A percentile compares a stretch with the other conserved stretches of the same genome.
These are phyloP conservation scores for Neurospora sp. DNA, from an alignment of 495 filamentous ascomycete species.

Conservation along the genomic window DNA sequence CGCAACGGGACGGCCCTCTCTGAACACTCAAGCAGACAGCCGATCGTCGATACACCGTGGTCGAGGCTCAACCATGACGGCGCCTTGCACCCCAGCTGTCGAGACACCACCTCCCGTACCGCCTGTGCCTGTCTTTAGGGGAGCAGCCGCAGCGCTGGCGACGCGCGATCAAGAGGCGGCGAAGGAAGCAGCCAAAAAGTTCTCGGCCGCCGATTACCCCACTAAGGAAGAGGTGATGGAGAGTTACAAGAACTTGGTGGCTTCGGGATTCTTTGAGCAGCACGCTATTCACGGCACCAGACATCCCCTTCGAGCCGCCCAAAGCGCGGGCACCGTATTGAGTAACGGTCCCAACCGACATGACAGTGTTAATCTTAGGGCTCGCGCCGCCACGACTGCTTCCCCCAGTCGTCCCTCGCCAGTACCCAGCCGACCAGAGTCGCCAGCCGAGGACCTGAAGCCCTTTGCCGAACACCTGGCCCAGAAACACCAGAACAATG, in stretches of 20 bases:
- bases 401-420: conserved; percentile 1
- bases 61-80: background rate
- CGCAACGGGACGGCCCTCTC: background rate
- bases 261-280: conserved; percentile 36
- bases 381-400: conserved; percentile 1
- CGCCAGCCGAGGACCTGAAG: background rate
- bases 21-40: background rate
- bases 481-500: conserved; percentile 3
- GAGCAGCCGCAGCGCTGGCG: background rate
- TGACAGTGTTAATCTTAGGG: background rate
- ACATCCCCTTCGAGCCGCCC: conserved; percentile 20
- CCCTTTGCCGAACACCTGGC: background rate
- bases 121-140: background rate
- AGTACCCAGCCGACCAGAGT: background rate
- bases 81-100: background rate
- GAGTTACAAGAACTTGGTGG: conserved; percentile 34
- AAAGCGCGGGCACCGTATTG: conserved; percentile 7
- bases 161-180: background rate
- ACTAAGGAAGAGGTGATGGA: conserved; percentile 34
- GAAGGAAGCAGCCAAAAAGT: background rate
- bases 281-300: conserved; percentile 39
- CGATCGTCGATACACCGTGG: background rate
- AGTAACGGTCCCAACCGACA: background rate
- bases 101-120: background rate
- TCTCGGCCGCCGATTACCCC: conserved; percentile 20